These are phyloP conservation scores for Penicillium sp. DNA, from an alignment of 2,329 filamentous ascomycete genomes.

Conservation along the genomic window DNA sequence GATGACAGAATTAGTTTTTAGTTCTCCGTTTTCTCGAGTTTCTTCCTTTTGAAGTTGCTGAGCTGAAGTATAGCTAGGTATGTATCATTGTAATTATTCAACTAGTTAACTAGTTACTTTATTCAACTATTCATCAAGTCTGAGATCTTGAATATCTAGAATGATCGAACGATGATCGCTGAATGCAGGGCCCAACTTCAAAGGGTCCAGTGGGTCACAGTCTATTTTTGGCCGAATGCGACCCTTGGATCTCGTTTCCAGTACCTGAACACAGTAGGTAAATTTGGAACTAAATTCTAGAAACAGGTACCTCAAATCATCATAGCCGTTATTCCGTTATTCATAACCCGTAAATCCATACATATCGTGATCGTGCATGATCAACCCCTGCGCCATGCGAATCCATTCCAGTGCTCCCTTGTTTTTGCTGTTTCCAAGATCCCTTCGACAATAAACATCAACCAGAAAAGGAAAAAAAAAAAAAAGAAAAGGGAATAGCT, in stretches of 20 bases:
- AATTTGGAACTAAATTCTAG: too few species aligned
- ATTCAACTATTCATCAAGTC: too few species aligned
- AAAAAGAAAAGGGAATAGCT: background rate
- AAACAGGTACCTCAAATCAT: background rate
- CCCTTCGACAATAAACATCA: conserved; percentile 1
- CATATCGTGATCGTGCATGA: too few species aligned
- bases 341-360: background rate
- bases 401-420: conserved; percentile 12
- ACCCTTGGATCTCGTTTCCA: background rate
- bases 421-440: conserved; percentile 6
- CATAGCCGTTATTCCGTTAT: background rate
- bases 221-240: conserved; percentile 9
- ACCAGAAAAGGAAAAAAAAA: background rate
- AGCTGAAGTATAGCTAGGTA: too few species aligned
- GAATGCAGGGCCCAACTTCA: conserved; percentile 3
- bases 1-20: background rate
- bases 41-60: too few species aligned
- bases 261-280: background rate
- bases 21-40: too few species aligned
- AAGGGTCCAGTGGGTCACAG: background rate
- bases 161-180: background rate
- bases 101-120: too few species aligned
- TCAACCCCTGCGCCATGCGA: conserved; percentile 4
- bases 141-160: too few species aligned
- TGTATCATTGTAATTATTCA: too few species aligned